Evolutionary conservation across 148 eudicot genomes (phyloP).

Genomic region (Persicaria tinctoria): DNA sequence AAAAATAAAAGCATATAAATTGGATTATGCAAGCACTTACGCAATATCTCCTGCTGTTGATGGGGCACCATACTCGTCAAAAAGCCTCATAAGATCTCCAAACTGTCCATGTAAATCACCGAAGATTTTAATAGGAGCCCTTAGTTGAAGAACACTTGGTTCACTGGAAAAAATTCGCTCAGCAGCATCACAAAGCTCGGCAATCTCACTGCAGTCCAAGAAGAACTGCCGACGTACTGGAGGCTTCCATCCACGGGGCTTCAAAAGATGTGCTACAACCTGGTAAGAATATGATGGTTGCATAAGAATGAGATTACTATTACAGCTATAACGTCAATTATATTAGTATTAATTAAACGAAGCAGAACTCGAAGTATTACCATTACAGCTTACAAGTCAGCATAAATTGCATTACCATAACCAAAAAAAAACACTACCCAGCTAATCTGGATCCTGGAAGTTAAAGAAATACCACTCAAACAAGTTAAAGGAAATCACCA

Average conservation of each 20-base stretch:
- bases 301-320: background rate
- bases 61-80: slow-evolving; percentile 97
- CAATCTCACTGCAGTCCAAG: slow-evolving; percentile 96
- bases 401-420: background rate
- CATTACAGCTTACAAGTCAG: background rate
- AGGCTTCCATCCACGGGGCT: slow-evolving; percentile 99
- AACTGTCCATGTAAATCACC: slow-evolving; percentile 99
- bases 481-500: background rate
- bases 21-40: slow-evolving; percentile 39
- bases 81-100: slow-evolving; percentile 98
- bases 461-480: background rate
- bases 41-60: slow-evolving; percentile 99
- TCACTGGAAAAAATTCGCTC: slow-evolving; percentile 91
- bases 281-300: slow-evolving; percentile 18
- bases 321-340: background rate
- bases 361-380: background rate
- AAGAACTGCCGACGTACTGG: slow-evolving; percentile 95
- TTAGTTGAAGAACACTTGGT: slow-evolving; percentile 87
- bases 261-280: slow-evolving; percentile 90
- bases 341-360: background rate
- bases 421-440: background rate
- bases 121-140: slow-evolving; percentile 96
- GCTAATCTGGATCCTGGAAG: background rate
- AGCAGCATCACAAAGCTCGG: slow-evolving; percentile 96
- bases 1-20: background rate